These are phyloP conservation scores for Coemansia sp. DNA, from an alignment of 371 early-diverging fungal genomes.

Conservation along the genomic window DNA sequence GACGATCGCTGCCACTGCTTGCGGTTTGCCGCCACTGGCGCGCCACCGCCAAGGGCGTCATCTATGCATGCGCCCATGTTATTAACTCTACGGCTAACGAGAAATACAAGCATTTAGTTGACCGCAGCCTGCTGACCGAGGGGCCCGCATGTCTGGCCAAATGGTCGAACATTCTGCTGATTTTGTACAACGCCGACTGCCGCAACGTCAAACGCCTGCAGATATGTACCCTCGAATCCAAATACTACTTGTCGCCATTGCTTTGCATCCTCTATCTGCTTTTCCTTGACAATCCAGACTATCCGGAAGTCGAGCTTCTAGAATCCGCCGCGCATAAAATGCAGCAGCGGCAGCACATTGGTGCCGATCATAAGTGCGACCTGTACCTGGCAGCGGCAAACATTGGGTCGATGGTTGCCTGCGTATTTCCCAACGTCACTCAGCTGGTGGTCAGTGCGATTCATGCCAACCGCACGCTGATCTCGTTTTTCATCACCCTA, in stretches of 20 bases:
- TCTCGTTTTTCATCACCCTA: background rate
- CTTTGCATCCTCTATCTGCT: background rate
- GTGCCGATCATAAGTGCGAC: background rate
- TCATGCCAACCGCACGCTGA: background rate
- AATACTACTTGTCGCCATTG: background rate
- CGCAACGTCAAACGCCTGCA: background rate
- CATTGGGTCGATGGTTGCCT: background rate
- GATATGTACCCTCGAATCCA: constrained; percentile 1
- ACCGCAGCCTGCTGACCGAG: background rate
- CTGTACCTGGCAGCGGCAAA: background rate
- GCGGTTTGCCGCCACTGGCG: background rate
- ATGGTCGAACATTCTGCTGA: constrained; percentile 1
- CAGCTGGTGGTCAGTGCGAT: background rate
- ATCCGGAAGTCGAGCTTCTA: background rate
- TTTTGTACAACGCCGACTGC: background rate
- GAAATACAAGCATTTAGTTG: background rate
- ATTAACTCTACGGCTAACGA: background rate
- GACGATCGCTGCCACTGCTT: background rate
- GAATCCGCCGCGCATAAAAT: background rate
- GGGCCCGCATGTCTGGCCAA: background rate
- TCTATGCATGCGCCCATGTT: background rate
- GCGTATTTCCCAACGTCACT: background rate
- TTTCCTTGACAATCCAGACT: background rate
- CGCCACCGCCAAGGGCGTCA: background rate
- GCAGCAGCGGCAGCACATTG: background rate